Evolutionary conservation across 345 rosid genomes (phyloP).

Genomic region (Anastatica hierochuntica): DNA sequence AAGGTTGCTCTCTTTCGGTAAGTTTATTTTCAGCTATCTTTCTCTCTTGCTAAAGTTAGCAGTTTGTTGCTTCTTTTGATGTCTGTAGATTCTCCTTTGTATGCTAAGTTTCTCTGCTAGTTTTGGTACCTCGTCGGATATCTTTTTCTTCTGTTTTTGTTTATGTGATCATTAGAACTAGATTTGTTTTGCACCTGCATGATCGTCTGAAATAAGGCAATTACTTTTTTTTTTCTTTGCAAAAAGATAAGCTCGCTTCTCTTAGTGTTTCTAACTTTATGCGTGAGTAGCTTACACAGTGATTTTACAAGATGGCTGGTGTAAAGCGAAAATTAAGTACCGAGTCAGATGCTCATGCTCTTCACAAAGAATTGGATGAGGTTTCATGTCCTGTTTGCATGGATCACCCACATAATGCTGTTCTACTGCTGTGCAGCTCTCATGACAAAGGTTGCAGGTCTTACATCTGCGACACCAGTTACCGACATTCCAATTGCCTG

Average conservation of each 20-base stretch:
- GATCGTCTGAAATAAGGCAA: too few relatives aligned
- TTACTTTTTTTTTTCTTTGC: too few relatives aligned
- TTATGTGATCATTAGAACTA: too few relatives aligned
- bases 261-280: constrained; percentile 37
- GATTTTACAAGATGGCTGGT: constrained; percentile 81
- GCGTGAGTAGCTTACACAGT: constrained; percentile 75
- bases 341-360: constrained; percentile 59
- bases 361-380: constrained; percentile 82
- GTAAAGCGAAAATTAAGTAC: constrained; percentile 66
- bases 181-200: too few relatives aligned
- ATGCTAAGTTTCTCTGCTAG: too few relatives aligned
- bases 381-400: constrained; percentile 91
- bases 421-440: constrained; percentile 79
- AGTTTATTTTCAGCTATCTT: constrained; percentile 34
- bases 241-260: too few relatives aligned
- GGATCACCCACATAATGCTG: constrained; percentile 98
- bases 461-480: constrained; percentile 86
- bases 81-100: too few relatives aligned
- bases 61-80: too few relatives aligned
- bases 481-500: constrained; percentile 87
- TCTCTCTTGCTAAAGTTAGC: too few relatives aligned
- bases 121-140: too few relatives aligned
- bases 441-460: constrained; percentile 88
- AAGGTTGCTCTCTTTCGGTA: constrained; percentile 34
- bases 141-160: too few relatives aligned